phyloP scores from a whole-genome alignment of 2,329 filamentous ascomycete species.

The Chrysoporthe austroafricana region DNA sequence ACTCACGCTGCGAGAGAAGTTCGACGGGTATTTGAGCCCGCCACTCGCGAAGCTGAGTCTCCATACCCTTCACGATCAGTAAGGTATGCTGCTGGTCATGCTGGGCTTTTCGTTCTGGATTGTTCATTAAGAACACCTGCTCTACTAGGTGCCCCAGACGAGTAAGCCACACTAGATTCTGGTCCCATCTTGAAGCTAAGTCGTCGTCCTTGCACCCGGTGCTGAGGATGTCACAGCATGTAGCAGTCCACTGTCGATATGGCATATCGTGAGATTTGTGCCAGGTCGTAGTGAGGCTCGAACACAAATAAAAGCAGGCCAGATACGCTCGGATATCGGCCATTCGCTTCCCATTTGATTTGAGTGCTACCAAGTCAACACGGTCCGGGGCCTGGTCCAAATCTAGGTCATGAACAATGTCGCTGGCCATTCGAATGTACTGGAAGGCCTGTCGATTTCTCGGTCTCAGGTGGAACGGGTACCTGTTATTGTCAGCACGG shows the following conservation, averaged over 20 bases:
- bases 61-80: conserved; percentile 52
- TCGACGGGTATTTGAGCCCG: conserved; percentile 41
- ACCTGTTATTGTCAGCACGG: conserved; percentile 42
- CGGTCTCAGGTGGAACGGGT: conserved; percentile 58
- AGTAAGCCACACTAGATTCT: conserved; percentile 47
- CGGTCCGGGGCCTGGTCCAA: conserved; percentile 47
- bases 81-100: conserved; percentile 45
- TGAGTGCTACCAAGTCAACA: conserved; percentile 30
- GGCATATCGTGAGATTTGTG: conserved; percentile 37
- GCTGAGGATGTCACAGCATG: conserved; percentile 49
- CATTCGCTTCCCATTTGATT: conserved; percentile 39
- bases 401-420: conserved; percentile 54
- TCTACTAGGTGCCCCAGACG: conserved; percentile 46
- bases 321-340: conserved; percentile 52
- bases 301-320: conserved; percentile 45
- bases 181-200: conserved; percentile 44
- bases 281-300: conserved; percentile 47
- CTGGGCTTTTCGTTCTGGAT: conserved; percentile 30
- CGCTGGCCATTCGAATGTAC: conserved; percentile 56
- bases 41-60: conserved; percentile 50
- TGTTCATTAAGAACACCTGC: conserved; percentile 37
- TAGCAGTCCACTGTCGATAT: conserved; percentile 49
- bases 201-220: conserved; percentile 36
- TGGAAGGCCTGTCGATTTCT: conserved; percentile 54
- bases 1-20: conserved; percentile 38